phyloP scores from a whole-genome alignment of 371 early-diverging fungal genomes.

The Funneliformis caledonium region DNA sequence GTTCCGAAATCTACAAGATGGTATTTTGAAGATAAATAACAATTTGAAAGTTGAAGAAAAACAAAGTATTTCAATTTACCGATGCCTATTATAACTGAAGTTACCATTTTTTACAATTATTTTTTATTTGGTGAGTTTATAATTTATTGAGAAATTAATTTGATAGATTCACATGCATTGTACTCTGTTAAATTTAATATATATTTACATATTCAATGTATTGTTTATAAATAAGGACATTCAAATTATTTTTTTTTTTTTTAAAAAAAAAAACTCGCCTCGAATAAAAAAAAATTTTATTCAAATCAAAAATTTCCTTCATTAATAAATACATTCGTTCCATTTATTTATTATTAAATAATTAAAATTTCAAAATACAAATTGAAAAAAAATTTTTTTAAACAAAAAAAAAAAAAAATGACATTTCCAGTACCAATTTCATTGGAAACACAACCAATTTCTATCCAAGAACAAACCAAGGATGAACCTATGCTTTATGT shows the following conservation, averaged over 20 bases:
- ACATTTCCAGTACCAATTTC: not conserved
- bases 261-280: not conserved
- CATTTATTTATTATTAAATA: too few species aligned
- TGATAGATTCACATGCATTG: not conserved
- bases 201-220: too few species aligned
- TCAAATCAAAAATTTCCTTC: too few species aligned
- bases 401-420: not conserved
- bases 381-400: too few species aligned
- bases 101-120: not conserved
- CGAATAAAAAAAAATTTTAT: too few species aligned
- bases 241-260: too few species aligned
- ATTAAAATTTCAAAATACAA: too few species aligned
- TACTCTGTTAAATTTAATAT: too few species aligned
- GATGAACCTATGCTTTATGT: slow-evolving; percentile 27
- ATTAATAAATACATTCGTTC: too few species aligned
- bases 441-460: not conserved
- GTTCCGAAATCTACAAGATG: slow-evolving; percentile 20
- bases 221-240: too few species aligned
- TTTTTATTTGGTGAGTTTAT: not conserved
- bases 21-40: not conserved
- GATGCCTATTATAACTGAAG: not conserved
- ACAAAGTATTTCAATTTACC: not conserved
- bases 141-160: not conserved
- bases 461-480: not conserved
- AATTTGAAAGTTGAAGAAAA: not conserved